Conservation (phyloP, 495 filamentous ascomycete species). For the Penicillium waksmanii region DNA sequence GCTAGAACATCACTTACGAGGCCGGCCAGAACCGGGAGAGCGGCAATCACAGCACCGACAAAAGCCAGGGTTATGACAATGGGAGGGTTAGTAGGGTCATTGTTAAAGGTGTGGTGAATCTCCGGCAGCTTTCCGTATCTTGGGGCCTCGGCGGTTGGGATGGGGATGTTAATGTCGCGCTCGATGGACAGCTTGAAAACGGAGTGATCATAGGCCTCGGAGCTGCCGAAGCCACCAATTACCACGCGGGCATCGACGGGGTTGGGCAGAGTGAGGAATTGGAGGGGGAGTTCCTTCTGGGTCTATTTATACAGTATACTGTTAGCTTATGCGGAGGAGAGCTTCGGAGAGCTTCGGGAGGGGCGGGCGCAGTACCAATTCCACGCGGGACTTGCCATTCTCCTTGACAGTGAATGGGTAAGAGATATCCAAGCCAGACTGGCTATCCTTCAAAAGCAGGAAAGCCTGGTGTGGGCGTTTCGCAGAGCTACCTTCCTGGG, state of each 20-base stretch:
- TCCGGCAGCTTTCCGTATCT: constrained; percentile 81
- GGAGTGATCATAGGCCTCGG: constrained; percentile 63
- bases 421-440: constrained; percentile 82
- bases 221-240: constrained; percentile 83
- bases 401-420: constrained; percentile 86
- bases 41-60: constrained; percentile 66
- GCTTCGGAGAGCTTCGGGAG: background rate
- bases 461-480: constrained; percentile 94
- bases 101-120: constrained; percentile 90
- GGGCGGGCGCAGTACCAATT: constrained; percentile 65
- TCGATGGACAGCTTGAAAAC: constrained; percentile 70
- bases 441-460: constrained; percentile 74
- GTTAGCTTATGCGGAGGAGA: constrained; percentile 10
- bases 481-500: constrained; percentile 74
- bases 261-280: constrained; percentile 68
- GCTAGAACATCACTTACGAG: constrained; percentile 56
- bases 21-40: constrained; percentile 71
- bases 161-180: constrained; percentile 61
- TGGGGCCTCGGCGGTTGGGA: constrained; percentile 60
- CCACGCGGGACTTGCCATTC: constrained; percentile 79
- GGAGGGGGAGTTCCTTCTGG: constrained; percentile 86
- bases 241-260: constrained; percentile 78
- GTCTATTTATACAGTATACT: constrained; percentile 52
- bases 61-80: constrained; percentile 82
- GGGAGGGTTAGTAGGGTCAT: constrained; percentile 79